These are phyloP conservation scores for Kazachstania africana DNA, from an alignment of 805 yeast species.

Conservation along the genomic window DNA sequence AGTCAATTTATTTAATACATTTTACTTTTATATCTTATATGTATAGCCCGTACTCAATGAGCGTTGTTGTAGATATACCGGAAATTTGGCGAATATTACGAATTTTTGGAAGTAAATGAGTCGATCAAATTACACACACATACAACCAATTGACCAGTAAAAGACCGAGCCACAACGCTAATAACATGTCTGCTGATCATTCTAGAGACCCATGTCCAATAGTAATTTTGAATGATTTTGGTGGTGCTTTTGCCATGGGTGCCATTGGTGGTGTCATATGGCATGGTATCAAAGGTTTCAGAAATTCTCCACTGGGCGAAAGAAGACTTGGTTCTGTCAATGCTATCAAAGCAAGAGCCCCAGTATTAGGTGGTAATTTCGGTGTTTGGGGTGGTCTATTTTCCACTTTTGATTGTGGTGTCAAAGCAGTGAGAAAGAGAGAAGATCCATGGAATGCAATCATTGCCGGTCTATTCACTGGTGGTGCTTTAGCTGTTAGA, in stretches of 20 bases:
- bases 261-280: slow-evolving; percentile 96
- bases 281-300: slow-evolving; percentile 98
- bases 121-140: no score
- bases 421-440: slow-evolving; percentile 90
- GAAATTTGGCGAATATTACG: no score
- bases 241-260: slow-evolving; percentile 99
- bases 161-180: no score
- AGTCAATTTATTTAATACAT: no score
- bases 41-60: no score
- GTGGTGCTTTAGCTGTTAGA: slow-evolving; percentile 95
- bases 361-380: slow-evolving; percentile 96
- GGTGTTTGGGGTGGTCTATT: slow-evolving; percentile 99
- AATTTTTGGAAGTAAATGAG: no score
- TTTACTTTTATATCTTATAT: no score
- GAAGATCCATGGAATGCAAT: slow-evolving; percentile 98
- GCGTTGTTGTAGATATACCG: no score
- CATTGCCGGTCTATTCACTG: slow-evolving; percentile 94
- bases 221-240: slow-evolving; percentile 91
- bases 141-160: no score
- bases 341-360: slow-evolving; percentile 93
- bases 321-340: slow-evolving; percentile 79
- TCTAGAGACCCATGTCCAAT: slow-evolving; percentile 98
- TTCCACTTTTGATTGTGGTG: slow-evolving; percentile 90
- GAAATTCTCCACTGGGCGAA: slow-evolving; percentile 96
- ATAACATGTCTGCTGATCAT: slow-evolving; percentile 76